Evolutionary conservation across 371 early-diverging fungal genomes (phyloP).

Genomic region (Coemansia sp.): DNA sequence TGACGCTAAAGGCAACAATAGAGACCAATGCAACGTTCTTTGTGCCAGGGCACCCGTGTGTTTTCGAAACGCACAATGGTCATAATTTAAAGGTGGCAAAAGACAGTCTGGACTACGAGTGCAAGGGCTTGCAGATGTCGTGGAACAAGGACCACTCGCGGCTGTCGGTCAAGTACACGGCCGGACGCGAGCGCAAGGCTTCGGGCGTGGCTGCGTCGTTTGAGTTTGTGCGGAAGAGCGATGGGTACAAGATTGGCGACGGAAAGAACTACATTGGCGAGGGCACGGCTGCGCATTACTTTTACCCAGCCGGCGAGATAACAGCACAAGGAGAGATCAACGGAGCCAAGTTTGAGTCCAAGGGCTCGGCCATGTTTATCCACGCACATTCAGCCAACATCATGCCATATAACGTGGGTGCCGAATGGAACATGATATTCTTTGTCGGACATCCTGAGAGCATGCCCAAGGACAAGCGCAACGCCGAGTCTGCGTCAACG

Average conservation of each 20-base stretch:
- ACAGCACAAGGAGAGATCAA: slow-evolving; percentile 72
- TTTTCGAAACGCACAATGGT: slow-evolving; percentile 73
- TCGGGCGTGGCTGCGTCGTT: slow-evolving; percentile 61
- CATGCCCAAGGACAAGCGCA: slow-evolving; percentile 28
- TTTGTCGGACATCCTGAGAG: slow-evolving; percentile 57
- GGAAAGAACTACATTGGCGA: slow-evolving; percentile 75
- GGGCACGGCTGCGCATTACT: slow-evolving; percentile 64
- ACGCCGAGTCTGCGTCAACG: slow-evolving; percentile 52
- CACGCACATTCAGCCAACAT: slow-evolving; percentile 78
- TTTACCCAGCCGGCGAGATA: slow-evolving; percentile 77
- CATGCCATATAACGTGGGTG: slow-evolving; percentile 83
- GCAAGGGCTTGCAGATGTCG: slow-evolving; percentile 67
- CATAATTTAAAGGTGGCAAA: slow-evolving; percentile 64
- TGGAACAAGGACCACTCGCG: slow-evolving; percentile 47
- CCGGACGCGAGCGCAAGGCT: slow-evolving; percentile 28
- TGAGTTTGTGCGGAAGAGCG: slow-evolving; percentile 65
- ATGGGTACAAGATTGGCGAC: slow-evolving; percentile 79
- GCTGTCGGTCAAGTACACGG: slow-evolving; percentile 44
- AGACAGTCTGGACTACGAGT: slow-evolving; percentile 71
- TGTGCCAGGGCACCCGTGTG: slow-evolving; percentile 62
- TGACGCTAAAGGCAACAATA: slow-evolving; percentile 75
- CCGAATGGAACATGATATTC: slow-evolving; percentile 81
- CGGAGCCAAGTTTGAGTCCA: slow-evolving; percentile 63
- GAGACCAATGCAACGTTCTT: slow-evolving; percentile 78
- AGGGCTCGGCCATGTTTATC: slow-evolving; percentile 76